Percentiles rank a stretch among this genome's conserved stretches.
Conservation (phyloP, 2,329 filamentous ascomycete species). For the Apiospora arundinis region DNA sequence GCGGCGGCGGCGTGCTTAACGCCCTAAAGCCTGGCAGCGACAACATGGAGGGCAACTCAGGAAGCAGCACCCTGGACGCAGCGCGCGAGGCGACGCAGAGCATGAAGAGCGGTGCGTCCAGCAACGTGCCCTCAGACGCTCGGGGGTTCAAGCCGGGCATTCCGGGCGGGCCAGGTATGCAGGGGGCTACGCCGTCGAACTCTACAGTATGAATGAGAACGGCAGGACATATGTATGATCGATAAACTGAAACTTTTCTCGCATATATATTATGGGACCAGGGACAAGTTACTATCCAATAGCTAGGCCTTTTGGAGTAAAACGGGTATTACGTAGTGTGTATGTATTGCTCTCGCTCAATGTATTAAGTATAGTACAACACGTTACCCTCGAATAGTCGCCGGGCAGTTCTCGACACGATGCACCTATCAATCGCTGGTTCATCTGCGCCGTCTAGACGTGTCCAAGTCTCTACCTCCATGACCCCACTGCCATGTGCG, state of each 20-base stretch:
- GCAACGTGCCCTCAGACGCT: background rate
- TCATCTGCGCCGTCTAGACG: background rate
- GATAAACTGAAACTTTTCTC: no score
- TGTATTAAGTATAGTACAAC: background rate
- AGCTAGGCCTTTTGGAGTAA: background rate
- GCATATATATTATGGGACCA: no score
- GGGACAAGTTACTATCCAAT: no score
- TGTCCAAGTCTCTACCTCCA: background rate
- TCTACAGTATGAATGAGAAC: background rate
- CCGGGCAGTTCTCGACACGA: background rate
- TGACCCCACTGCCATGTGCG: background rate
- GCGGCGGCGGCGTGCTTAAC: background rate
- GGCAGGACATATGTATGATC: no score
- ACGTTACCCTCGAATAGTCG: background rate
- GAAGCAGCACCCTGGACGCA: background rate
- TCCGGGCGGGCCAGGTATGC: background rate
- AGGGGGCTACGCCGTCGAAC: conserved; percentile 1
- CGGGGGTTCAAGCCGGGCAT: background rate
- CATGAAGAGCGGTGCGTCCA: background rate
- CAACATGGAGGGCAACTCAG: background rate
- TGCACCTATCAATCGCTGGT: background rate
- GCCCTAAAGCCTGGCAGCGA: background rate
- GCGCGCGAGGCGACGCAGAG: background rate
- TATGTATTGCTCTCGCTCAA: no score
- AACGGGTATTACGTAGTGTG: no score